Evolutionary conservation across 179 eudicot genomes (phyloP).

Genomic region (Silene noctiflora): DNA sequence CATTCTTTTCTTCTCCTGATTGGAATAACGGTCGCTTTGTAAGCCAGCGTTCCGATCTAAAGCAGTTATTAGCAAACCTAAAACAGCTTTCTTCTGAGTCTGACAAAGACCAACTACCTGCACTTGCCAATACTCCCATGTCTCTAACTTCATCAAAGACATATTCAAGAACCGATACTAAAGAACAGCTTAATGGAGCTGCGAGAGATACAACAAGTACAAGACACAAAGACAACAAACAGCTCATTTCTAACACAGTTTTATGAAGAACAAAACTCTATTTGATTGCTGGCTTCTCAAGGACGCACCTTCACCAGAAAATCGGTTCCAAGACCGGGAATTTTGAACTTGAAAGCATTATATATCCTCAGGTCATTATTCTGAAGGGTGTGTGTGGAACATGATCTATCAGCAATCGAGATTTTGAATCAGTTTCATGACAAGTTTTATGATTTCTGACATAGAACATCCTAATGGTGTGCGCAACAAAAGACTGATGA

Average conservation of each 20-base stretch:
- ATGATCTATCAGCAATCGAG: not conserved
- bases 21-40: constrained; percentile 88
- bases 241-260: constrained; percentile 55
- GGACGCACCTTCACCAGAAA: constrained; percentile 5
- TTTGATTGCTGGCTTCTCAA: constrained; percentile 2
- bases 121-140: constrained; percentile 50
- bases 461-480: not conserved
- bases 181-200: constrained; percentile 33
- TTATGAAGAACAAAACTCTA: constrained; percentile 23
- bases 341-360: not conserved
- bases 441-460: constrained; percentile 4
- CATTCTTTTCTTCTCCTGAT: constrained; percentile 67
- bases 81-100: constrained; percentile 36
- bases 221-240: constrained; percentile 24
- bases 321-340: not conserved
- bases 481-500: not conserved
- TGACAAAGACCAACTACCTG: constrained; percentile 30
- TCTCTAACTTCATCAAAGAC: constrained; percentile 36
- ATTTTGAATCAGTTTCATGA: constrained; percentile 2
- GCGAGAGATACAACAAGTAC: constrained; percentile 32
- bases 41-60: constrained; percentile 70
- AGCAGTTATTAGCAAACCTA: constrained; percentile 45
- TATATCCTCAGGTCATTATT: not conserved
- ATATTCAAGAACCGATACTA: constrained; percentile 26
- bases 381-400: not conserved